Evolutionary conservation across 2,329 filamentous ascomycete species (phyloP), one percentile per base, ranked within the genome.

Genomic region (Dactylonectria macrodidyma): DNA sequence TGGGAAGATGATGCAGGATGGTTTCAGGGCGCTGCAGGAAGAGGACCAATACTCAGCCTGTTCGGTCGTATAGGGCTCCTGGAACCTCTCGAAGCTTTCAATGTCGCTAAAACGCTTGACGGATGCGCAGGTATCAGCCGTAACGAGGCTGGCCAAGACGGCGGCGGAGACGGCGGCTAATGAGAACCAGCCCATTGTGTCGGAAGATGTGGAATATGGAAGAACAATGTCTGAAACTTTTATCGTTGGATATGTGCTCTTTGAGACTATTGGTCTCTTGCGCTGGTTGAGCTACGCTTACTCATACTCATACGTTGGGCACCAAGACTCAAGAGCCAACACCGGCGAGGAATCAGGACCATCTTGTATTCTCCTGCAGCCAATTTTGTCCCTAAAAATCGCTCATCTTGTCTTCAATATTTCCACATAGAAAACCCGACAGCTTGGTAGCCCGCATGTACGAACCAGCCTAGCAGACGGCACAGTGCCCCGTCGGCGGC

Each of bases 1-100:
- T 2, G 87, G 86, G 47, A 81, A 81, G 50, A 86, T 77, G 64
- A 87, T 85, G 67, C 85, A 87, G 50, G 78, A 79, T 8, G 85
- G 85, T 64, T 80, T 78, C n/a, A 86, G 78, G 46, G 80, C 80
- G 16, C 81, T 76, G 63, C 83, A 83, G 22, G 78, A 75, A 2
- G 80, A 80, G 3, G 84, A 87, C 84, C 84, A 86, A 74, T 86
- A 86, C 24, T 84, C 75, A 9, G 73, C 75, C 70, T 84, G 76
- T 50, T 84, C 83, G 2, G 56, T 58, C 9, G 70, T 76, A 69
- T 85, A 86, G 12, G 73, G 71, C 9, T 79, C 12, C 6, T 80
- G 73, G 1, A 80, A 62, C 6, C 19, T 30, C 10, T 22, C 16
- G 56, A 9, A 24, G 6, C 51, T 52, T 9, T 62, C 52, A 16